Base-by-base conservation (phyloP, 1,284 basidiomycete genomes). In the Austropuccinia psidii region DNA sequence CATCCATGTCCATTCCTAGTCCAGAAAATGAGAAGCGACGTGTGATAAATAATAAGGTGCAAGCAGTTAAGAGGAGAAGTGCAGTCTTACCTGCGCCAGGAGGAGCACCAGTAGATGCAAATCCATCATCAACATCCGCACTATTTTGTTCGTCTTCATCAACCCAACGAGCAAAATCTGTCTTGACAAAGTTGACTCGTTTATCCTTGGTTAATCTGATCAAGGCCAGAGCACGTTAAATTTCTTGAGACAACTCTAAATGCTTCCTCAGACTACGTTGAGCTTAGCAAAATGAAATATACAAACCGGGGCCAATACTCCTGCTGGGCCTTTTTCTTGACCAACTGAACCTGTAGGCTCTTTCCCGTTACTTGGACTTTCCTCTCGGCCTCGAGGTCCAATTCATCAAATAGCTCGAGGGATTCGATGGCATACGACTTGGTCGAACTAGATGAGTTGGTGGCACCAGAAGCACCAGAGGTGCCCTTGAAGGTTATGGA, bases 231-330 rank as follows among this genome's bases (percentile, higher is more conserved):
- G n/a, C 6, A 41, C 17, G 33, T 9, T 19, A 9, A 45, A n/a
- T n/a, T n/a, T n/a, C n/a, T n/a, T n/a, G n/a, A n/a, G n/a, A n/a
- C n/a, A n/a, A n/a, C n/a, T 45, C 41, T 45, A 45, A 45, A 11
- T 45, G 41, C n/a, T 45, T n/a, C n/a, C n/a, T 11, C 41, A 45
- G n/a, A 11, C n/a, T 45, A 45, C n/a, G 9, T 45, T 45, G 9
- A 45, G n/a, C 9, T 45, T 9, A 45, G n/a, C n/a, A 37, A 47
- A n/a, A 39, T 17, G 7, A 67, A 49, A 27, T 21, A 3, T 19
- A 70, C 67, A 21, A 27, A 70, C 68, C 68, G 68, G 61, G 68
- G 68, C 68, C 68, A 70, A 58, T 70, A 70, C 37, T 70, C 68
- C 21, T 39, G 43, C 17, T 43, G 45, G 13, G 61, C 27, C 29